Evolutionary conservation across 257 asterid genomes (phyloP).

Genomic region (Galeopsis tetrahit): DNA sequence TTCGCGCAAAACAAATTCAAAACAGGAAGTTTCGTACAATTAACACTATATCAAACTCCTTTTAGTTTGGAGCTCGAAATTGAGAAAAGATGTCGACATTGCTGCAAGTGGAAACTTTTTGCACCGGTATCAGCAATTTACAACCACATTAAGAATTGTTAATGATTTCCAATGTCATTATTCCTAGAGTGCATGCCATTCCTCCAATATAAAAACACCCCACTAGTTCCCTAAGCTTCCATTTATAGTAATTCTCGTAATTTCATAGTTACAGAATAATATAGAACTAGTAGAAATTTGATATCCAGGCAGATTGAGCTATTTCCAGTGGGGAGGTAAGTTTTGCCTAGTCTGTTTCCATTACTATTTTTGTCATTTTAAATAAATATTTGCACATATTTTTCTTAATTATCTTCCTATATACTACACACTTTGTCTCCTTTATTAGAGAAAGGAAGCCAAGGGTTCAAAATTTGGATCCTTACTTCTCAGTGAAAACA

Average conservation of each 20-base stretch:
- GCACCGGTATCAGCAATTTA: neutral
- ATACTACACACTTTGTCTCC: neutral
- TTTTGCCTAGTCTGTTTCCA: slow-evolving; percentile 15
- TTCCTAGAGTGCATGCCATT: neutral
- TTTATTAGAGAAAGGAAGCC: neutral
- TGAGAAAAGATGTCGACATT: neutral
- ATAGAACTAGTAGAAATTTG: slow-evolving; percentile 1
- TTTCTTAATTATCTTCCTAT: neutral
- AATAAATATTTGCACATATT: slow-evolving; percentile 1
- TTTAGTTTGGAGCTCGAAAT: neutral
- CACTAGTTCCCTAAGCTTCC: slow-evolving; percentile 28
- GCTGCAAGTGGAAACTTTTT: slow-evolving; percentile 14
- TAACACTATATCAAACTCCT: neutral
- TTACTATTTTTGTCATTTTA: slow-evolving; percentile 15
- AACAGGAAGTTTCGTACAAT: no score
- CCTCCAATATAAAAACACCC: slow-evolving; percentile 15
- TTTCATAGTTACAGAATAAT: slow-evolving; percentile 11
- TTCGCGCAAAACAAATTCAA: no score
- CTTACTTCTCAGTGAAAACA: neutral
- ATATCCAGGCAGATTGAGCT: slow-evolving; percentile 15
- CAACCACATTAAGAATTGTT: slow-evolving; percentile 15
- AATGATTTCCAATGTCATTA: slow-evolving; percentile 15
- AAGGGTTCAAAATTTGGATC: neutral
- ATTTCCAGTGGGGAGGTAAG: slow-evolving; percentile 31
- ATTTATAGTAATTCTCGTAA: slow-evolving; percentile 36